Evolutionary conservation across 225 moss, liverwort and hornwort genomes (phyloP), one percentile per base, ranked within the genome.

Genomic region (Marchantia paleacea): DNA sequence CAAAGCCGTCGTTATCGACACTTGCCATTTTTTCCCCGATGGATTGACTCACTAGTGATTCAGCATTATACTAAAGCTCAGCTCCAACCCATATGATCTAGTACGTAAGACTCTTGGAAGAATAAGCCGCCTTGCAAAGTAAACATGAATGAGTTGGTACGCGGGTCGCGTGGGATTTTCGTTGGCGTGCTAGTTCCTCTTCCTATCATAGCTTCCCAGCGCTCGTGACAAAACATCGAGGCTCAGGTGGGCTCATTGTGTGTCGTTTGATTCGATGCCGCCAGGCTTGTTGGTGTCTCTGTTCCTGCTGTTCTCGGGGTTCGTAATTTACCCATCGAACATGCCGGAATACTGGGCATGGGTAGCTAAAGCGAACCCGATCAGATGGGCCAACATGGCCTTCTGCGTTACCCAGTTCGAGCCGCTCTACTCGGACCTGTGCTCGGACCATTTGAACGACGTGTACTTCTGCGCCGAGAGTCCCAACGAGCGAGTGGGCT

Each of bases 241-340:
- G n/a, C n/a, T n/a, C n/a, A n/a, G n/a, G n/a, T n/a, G n/a, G n/a
- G n/a, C n/a, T n/a, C n/a, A n/a, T n/a, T n/a, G n/a, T n/a, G n/a
- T n/a, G n/a, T 12, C 0, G 0, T 25, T 26, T 66, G 66, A 66
- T 66, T 29, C 50, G 62, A 72, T 65, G 51, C n/a, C n/a, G n/a
- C n/a, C 84, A 84, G 84, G 84, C 15, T 81, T 84, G 54, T 65
- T 84, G 10, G 72, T 81, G 7, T 63, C 84, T 61, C 8, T 84
- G 31, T 64, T 84, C 63, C 72, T 84, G 28, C 54, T 84, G 7
- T 84, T 81, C 55, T 84, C 84, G 10, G 84, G 84, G 39, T 81
- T 84, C 24, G 72, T 84, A 7, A 84, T 84, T 76, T 84, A 63
- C 71, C 84, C 81, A 6, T 66, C 76, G 2, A 77, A n/a, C 72